Evolutionary conservation across 1,284 basidiomycete genomes (phyloP).

Genomic region (Chalciporus sp.): DNA sequence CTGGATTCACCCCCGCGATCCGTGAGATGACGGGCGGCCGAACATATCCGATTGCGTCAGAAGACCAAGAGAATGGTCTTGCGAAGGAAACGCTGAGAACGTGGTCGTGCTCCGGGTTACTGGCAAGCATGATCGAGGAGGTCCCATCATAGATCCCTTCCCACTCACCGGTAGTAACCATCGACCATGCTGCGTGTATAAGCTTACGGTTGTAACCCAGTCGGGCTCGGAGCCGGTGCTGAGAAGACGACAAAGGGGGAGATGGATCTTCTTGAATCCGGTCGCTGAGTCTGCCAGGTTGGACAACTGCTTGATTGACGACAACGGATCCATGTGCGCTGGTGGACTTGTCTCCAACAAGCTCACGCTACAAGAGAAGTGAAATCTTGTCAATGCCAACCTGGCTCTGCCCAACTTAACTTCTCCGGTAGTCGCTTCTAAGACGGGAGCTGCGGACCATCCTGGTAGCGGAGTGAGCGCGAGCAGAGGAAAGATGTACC

Average conservation of each 20-base stretch:
- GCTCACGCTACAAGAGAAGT: neutral
- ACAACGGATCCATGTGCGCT: neutral
- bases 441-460: neutral
- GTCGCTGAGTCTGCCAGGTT: neutral
- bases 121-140: neutral
- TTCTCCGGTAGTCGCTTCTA: neutral
- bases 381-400: neutral
- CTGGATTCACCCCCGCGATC: neutral
- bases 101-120: neutral
- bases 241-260: neutral
- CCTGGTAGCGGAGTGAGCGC: too few species aligned
- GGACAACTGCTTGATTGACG: neutral
- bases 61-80: neutral
- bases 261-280: neutral
- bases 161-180: neutral
- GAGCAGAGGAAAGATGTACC: neutral
- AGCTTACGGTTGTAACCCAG: neutral
- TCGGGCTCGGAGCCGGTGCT: neutral
- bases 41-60: neutral
- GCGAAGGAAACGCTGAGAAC: neutral
- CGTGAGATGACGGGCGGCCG: constrained; percentile 1
- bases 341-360: neutral
- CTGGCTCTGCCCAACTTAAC: neutral
- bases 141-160: neutral
- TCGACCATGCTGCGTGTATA: neutral